These are phyloP conservation scores for Selenicereus undatus DNA, from an alignment of 148 eudicot genomes.

Conservation along the genomic window DNA sequence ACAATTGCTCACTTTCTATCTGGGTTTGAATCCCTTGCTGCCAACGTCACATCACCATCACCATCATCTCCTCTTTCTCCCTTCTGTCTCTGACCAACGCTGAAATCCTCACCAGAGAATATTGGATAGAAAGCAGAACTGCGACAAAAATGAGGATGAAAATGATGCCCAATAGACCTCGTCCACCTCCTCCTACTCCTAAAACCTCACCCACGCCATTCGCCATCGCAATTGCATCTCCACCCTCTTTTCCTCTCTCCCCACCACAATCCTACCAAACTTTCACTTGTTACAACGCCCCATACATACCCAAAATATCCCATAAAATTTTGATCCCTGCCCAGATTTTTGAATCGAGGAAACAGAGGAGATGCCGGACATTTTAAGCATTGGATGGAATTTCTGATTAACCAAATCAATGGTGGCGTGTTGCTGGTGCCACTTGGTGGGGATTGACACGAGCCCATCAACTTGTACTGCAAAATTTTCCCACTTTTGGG, in stretches of 20 bases:
- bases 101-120: slow-evolving; percentile 18
- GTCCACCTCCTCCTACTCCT: slow-evolving; percentile 11
- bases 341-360: not conserved
- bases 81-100: not conserved
- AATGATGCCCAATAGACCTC: not conserved
- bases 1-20: not conserved
- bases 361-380: not conserved
- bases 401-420: slow-evolving; percentile 9
- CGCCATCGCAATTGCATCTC: slow-evolving; percentile 17
- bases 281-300: slow-evolving; percentile 1
- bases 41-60: slow-evolving; percentile 16
- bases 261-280: slow-evolving; percentile 9
- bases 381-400: slow-evolving; percentile 11
- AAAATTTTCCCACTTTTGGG: slow-evolving; percentile 23
- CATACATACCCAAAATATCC: not conserved
- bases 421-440: slow-evolving; percentile 30
- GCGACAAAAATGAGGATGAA: slow-evolving; percentile 6
- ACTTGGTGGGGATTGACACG: slow-evolving; percentile 36
- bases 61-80: not conserved
- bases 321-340: not conserved
- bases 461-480: slow-evolving; percentile 23
- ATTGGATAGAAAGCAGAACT: not conserved
- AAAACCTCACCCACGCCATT: slow-evolving; percentile 30
- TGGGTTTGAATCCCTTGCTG: not conserved
- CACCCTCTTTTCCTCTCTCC: slow-evolving; percentile 9